Base-by-base conservation (phyloP, 2,329 filamentous ascomycete species). In the Ophiosphaerella herpotricha region DNA sequence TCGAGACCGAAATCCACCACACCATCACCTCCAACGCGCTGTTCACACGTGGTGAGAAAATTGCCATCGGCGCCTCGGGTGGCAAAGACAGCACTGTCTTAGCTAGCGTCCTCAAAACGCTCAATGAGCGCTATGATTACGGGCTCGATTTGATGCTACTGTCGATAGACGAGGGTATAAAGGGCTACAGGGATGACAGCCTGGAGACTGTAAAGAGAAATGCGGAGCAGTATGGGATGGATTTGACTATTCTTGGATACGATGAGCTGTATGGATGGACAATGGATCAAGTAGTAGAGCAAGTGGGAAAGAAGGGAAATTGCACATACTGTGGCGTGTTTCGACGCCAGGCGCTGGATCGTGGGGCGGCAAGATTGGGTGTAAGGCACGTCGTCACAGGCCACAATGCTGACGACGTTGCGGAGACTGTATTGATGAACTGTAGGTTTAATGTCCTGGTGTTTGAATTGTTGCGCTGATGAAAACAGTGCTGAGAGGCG, bases 291-390 rank as follows among this genome's bases (percentile, higher is more conserved):
- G 94, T 99, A 8, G 95, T 99, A 4, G 89, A 92, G 65, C 90
- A 93, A 40, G 89, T 99, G 43, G 94, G 94, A 12, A 97, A 97
- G 78, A 97, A 97, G 74, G 92, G 93, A 26, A 99, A 99, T 74
- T 99, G 94, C 81, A 99, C 95, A 26, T 99, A 99, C 68, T 99
- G 94, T 67, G 94, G 94, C 12, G 94, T 99, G 14, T 99, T 99
- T 70, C 82, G 94, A 46, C 83, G 95, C 50, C 94, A 99, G 76
- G 94, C 94, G 1, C 80, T 99, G 31, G 94, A 99, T 72, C 85
- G 94, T 7, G 94, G 94, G 14, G 91, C 94, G 5, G 92, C 91
- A 63, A 87, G 89, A 73, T 77, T 99, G 48, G 87, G 85, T 1
- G 96, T 99, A 64, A 86, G 85, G 63, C 94, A 99, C 75, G 92